Evolutionary conservation across 352 stramenopile species (phyloP), one percentile per base, ranked within the genome.

Genomic region (Phytophthora hibernalis): DNA sequence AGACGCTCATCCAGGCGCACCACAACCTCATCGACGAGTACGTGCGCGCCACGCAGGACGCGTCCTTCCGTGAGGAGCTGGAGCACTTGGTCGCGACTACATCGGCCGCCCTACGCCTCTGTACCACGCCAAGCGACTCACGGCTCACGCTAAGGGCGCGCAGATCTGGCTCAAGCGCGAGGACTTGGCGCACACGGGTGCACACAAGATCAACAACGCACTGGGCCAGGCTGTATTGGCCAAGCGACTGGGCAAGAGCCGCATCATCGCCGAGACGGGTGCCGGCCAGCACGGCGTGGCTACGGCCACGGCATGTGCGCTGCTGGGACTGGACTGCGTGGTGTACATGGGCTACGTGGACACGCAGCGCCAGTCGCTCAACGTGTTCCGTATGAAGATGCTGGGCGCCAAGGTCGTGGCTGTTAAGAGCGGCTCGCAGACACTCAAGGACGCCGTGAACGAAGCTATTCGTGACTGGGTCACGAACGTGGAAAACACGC

Each of bases 151-250:
- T 38, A 93, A 93, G 38, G 84, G 87, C 28, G 97, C 97, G 21
- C 95, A 97, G 63, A 99, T 99, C 75, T 99, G 96, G 95, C 84
- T 99, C 57, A 99, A 99, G 79, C 87, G 97, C 35, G 97, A 99
- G 75, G 97, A 99, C 76, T 82, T 99, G 45, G 94, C 93, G 10
- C 97, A 99, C 80, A 99, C 97, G 11, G 97, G 97, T 47, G 96
- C 97, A 5, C 97, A 99, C 91, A 99, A 99, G 77, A 99, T 99
- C 80, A 99, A 99, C 86, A 99, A 99, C 75, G 97, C 97, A 21
- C 89, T 99, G 62, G 97, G 96, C 8, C 96, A 99, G 72, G 96
- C 92, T 5, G 81, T 99, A 44, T 76, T 99, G 22, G 96, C 96
- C 51, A 98, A 98, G 77, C 91, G 92, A 10, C 85, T 99, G 55